Evolutionary conservation across 1,139 yeast genomes (phyloP).

Genomic region (Lodderomyces margitis): DNA sequence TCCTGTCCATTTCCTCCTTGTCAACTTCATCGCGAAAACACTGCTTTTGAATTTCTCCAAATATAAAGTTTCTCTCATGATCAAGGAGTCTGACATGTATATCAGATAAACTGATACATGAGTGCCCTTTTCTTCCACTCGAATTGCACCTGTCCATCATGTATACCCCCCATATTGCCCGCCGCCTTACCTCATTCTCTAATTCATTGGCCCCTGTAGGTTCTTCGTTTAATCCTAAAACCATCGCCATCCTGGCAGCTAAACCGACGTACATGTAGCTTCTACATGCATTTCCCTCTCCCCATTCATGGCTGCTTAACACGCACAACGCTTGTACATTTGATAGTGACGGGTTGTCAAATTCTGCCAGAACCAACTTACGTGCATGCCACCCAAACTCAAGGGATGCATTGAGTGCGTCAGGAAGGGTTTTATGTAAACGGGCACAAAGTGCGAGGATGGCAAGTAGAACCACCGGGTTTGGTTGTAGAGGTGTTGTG

Average conservation of each 20-base stretch:
- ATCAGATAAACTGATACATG: slow-evolving; percentile 28
- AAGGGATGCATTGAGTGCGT: slow-evolving; percentile 31
- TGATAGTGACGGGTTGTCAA: slow-evolving; percentile 38
- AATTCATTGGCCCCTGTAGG: slow-evolving; percentile 7
- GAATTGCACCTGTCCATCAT: slow-evolving; percentile 45
- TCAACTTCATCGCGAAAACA: slow-evolving; percentile 18
- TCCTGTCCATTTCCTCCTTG: slow-evolving; percentile 11
- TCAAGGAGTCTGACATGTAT: slow-evolving; percentile 24
- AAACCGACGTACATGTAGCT: slow-evolving; percentile 37
- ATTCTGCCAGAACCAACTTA: slow-evolving; percentile 25
- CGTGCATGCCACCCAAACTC: slow-evolving; percentile 43
- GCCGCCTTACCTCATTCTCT: slow-evolving; percentile 28
- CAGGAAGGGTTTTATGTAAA: slow-evolving; percentile 29
- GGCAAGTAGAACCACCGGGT: slow-evolving; percentile 32
- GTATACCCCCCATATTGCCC: slow-evolving; percentile 41
- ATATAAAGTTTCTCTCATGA: slow-evolving; percentile 24
- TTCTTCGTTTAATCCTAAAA: slow-evolving; percentile 33
- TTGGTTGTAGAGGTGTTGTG: slow-evolving; percentile 20
- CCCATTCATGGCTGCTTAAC: slow-evolving; percentile 43
- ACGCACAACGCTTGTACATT: slow-evolving; percentile 36
- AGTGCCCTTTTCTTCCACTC: slow-evolving; percentile 33
- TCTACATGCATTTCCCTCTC: slow-evolving; percentile 37
- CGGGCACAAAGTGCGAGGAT: slow-evolving; percentile 36
- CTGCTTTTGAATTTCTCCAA: slow-evolving; percentile 19
- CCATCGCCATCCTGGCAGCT: slow-evolving; percentile 40